Conservation (phyloP, 768 basidiomycete species). For the Boletus fagicola region DNA sequence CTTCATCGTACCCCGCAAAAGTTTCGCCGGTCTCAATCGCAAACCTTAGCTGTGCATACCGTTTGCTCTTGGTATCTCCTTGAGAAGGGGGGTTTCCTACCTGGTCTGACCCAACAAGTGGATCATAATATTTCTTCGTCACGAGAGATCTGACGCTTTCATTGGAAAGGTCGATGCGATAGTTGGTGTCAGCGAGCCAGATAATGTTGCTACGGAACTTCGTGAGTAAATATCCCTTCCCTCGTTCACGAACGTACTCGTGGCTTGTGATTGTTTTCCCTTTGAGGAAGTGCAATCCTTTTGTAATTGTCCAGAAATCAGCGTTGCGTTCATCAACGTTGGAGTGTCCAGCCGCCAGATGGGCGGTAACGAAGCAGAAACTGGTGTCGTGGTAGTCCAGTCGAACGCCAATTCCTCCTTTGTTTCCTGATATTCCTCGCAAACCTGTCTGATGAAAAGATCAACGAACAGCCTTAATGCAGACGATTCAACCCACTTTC, state of each 20-base stretch:
- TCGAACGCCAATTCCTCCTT: constrained; percentile 93
- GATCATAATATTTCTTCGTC: constrained; percentile 62
- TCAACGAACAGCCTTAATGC: neutral
- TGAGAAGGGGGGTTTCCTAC: constrained; percentile 38
- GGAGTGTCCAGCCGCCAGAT: constrained; percentile 92
- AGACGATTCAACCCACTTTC: constrained; percentile 55
- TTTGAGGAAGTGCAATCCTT: constrained; percentile 81
- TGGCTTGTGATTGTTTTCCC: constrained; percentile 89
- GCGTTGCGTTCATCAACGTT: constrained; percentile 89
- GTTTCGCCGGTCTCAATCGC: constrained; percentile 71
- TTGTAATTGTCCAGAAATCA: constrained; percentile 86
- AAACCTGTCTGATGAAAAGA: constrained; percentile 64
- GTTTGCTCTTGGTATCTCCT: neutral
- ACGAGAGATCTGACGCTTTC: constrained; percentile 71
- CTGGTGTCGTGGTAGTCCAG: constrained; percentile 88
- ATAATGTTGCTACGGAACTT: constrained; percentile 71
- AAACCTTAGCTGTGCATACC: constrained; percentile 54
- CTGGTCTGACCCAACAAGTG: constrained; percentile 82
- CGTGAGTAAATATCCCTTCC: constrained; percentile 5
- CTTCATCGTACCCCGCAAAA: constrained; percentile 85
- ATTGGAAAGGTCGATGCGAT: constrained; percentile 87
- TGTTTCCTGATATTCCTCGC: constrained; percentile 94
- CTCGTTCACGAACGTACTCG: constrained; percentile 56
- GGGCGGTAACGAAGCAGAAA: constrained; percentile 94
- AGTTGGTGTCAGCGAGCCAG: constrained; percentile 96